Evolutionary conservation across 2,329 filamentous ascomycete species (phyloP).

Genomic region (Hypoxylon sp.): DNA sequence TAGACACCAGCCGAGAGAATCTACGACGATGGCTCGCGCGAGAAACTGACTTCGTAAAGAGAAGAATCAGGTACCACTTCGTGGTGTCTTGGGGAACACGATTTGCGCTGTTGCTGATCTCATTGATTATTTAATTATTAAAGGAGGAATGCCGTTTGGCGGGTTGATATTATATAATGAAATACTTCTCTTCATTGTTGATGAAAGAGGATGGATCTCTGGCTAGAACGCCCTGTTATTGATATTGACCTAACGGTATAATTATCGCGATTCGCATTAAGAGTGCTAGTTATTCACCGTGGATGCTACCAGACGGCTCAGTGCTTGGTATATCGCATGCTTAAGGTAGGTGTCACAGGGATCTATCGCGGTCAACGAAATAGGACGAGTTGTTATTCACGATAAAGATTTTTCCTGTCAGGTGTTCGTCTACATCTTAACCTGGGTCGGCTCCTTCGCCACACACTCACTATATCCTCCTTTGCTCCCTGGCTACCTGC

Average conservation of each 20-base stretch:
- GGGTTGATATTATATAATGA: not conserved
- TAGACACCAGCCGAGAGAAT: conserved; percentile 36
- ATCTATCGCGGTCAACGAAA: not conserved
- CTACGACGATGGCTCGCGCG: conserved; percentile 36
- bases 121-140: not conserved
- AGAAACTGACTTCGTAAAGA: conserved; percentile 9
- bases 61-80: too few species aligned
- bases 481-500: not conserved
- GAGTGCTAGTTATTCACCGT: not conserved
- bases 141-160: not conserved
- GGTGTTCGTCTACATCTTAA: not conserved
- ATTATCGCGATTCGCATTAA: not conserved
- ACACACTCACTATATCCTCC: not conserved
- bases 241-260: not conserved
- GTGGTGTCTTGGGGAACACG: not conserved
- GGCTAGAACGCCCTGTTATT: not conserved
- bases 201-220: not conserved
- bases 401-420: not conserved
- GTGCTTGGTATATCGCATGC: not conserved
- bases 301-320: not conserved
- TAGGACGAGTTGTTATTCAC: not conserved
- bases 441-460: not conserved
- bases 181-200: not conserved
- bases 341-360: not conserved
- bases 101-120: not conserved